Evolutionary conservation across 2,329 filamentous ascomycete species (phyloP), one percentile per base, ranked within the genome.

Genomic region (Botrytis aclada): DNA sequence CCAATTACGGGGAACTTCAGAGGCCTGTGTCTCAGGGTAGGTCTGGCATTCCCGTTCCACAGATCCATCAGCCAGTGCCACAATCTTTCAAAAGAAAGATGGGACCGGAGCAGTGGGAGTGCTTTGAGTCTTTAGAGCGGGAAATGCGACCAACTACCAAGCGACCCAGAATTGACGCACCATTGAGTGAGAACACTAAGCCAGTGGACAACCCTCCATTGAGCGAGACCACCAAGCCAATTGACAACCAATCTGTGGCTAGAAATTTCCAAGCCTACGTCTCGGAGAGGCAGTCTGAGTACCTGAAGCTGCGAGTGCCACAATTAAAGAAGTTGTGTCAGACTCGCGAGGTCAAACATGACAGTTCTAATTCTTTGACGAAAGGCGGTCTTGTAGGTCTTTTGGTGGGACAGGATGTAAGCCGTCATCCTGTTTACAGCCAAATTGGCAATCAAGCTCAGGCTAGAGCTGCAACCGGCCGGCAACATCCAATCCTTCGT

Each of bases 401-500:
- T 14, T 16, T 67, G 25, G 41, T 67, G 5, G 45, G 37, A 4
- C 25, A 37, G 1, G 64, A 67, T 20, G 9, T 8, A 1, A 51
- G 16, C 6, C 47, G 9, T 3, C 25, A 3, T 22, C 29, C 16
- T 12, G 25, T 29, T 1, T 2, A 18, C 0, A 9, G 22, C 10
- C 14, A 41, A 22, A 51, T 25, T 0, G 1, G 5, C 4, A 20
- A 37, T 20, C 63, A 51, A 18, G 1, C 8, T 37, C 45, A n/a
- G 14, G 9, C 1, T n/a, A 45, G 18, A 22, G 7, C 9, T 9
- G 43, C 18, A 9, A 45, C 43, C 43, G 7, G 18, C 6, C 43
- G 2, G 43, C 7, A 4, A 18, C 3, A 2, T n/a, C 32, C 4
- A 7, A 10, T 10, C 0, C 8, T 10, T 0, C 8, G 7, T 37